phyloP scores from a whole-genome alignment of 805 yeast genomes.

The Sugiyamaella smithiae region DNA sequence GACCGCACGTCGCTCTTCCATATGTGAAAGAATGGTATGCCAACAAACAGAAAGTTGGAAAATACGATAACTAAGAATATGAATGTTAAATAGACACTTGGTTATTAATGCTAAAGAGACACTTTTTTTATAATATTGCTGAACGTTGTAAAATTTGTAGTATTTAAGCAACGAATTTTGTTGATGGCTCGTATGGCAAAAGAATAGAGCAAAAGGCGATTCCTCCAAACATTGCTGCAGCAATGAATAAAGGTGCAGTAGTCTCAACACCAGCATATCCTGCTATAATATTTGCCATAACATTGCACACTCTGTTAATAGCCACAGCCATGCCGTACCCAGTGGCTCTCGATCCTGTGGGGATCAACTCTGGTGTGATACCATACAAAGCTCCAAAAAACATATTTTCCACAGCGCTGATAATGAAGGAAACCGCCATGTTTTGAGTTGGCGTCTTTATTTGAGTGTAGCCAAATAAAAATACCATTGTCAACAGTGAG shows the following conservation, averaged over 20 bases:
- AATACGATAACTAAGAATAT: background rate
- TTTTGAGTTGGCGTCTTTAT: conserved; percentile 54
- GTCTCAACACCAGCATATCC: conserved; percentile 44
- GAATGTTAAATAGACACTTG: no score
- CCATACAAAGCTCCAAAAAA: conserved; percentile 46
- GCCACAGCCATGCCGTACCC: conserved; percentile 48
- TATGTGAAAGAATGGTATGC: background rate
- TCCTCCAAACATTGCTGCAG: conserved; percentile 44
- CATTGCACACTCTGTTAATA: conserved; percentile 43
- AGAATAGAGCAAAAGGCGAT: conserved; percentile 43
- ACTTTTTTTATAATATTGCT: background rate
- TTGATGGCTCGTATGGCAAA: conserved; percentile 51
- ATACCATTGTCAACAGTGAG: conserved; percentile 51
- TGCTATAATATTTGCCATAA: conserved; percentile 49
- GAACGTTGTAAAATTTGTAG: background rate
- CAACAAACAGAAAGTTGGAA: background rate
- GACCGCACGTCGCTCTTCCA: background rate
- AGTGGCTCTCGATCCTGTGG: conserved; percentile 38
- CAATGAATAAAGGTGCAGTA: conserved; percentile 46
- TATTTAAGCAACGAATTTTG: conserved; percentile 42
- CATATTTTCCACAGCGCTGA: conserved; percentile 21
- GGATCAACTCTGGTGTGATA: conserved; percentile 48
- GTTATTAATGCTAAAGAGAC: no score
- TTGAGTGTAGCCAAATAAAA: conserved; percentile 60
- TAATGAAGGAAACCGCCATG: conserved; percentile 43